Evolutionary conservation across 2,329 filamentous ascomycete species (phyloP).

Genomic region (Diaporthe caulivora): DNA sequence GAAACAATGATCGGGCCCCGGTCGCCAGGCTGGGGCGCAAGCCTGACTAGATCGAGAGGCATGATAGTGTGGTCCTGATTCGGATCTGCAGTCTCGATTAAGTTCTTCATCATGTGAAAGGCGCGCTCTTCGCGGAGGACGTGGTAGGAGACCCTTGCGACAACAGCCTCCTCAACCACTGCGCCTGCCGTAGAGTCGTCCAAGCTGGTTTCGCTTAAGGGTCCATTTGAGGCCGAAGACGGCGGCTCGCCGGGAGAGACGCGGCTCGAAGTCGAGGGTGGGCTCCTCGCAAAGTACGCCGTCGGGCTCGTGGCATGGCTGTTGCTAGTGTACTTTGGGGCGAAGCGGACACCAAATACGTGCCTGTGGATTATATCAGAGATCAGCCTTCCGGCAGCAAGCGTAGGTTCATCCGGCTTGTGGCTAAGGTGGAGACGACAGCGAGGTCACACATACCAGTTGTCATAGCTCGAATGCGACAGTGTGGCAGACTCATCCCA

Average conservation of each 20-base stretch:
- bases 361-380: slow-evolving; percentile 61
- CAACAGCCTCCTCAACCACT: slow-evolving; percentile 73
- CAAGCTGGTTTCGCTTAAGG: slow-evolving; percentile 34
- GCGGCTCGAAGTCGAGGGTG: slow-evolving; percentile 56
- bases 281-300: slow-evolving; percentile 54
- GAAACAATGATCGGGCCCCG: slow-evolving; percentile 79
- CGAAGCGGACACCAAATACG: slow-evolving; percentile 72
- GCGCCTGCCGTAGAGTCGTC: slow-evolving; percentile 53
- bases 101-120: slow-evolving; percentile 82
- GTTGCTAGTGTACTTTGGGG: slow-evolving; percentile 56
- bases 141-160: slow-evolving; percentile 87
- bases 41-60: slow-evolving; percentile 82
- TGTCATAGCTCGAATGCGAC: slow-evolving; percentile 82
- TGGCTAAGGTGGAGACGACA: slow-evolving; percentile 7
- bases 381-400: slow-evolving; percentile 34
- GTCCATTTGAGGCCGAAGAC: slow-evolving; percentile 42
- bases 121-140: slow-evolving; percentile 86
- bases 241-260: slow-evolving; percentile 56
- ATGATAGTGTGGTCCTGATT: slow-evolving; percentile 81
- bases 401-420: not conserved
- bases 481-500: slow-evolving; percentile 77
- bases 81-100: slow-evolving; percentile 79
- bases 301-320: slow-evolving; percentile 60
- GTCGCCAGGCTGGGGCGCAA: slow-evolving; percentile 77
- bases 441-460: slow-evolving; percentile 71